Evolutionary conservation across 495 filamentous ascomycete species (phyloP), one percentile per base, ranked within the genome.

Genomic region (Podospora tetraspora): DNA sequence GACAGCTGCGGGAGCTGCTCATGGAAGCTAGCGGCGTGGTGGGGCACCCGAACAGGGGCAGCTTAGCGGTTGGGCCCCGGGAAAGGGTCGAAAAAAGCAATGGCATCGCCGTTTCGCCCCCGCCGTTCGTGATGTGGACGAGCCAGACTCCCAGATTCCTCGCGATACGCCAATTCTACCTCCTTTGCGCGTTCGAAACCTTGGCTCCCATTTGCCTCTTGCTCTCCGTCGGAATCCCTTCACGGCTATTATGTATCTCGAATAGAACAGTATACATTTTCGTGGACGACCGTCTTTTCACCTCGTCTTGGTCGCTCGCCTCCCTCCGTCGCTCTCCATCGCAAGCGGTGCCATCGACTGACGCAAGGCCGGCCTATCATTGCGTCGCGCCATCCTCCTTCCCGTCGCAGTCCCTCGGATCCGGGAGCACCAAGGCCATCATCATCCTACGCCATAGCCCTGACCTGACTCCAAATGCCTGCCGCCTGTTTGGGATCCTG

Each of bases 391-490:
- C 43, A 52, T 52, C 43, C 43, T 52, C 43, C 43, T 12, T 52
- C 43, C 16, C 25, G 25, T 25, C 25, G 25, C 34, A 16, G 3
- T 7, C 34, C 22, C 27, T 61, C 19, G 22, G 65, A 23, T 60
- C 29, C 64, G 64, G 64, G 63, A 65, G 56, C 43, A n/a, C 19
- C 6, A 52, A 34, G 32, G 32, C 12, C 30, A 32, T 32, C 43
- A n/a, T 19, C 43, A n/a, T 52, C n/a, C n/a, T n/a, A 52, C 43
- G 43, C 43, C 43, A 52, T 52, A 8, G 43, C 43, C 43, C 19
- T 52, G 19, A 52, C 43, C 43, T n/a, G 43, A 52, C 43, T 52
- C 43, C 43, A n/a, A n/a, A 61, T 66, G 65, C 65, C 65, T 66
- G 65, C 57, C 65, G 64, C 57, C 23, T 59, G 19, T 21, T 27